These are phyloP conservation scores for Leucosporidium creatinivorum DNA, from an alignment of 768 basidiomycete genomes.

Conservation along the genomic window DNA sequence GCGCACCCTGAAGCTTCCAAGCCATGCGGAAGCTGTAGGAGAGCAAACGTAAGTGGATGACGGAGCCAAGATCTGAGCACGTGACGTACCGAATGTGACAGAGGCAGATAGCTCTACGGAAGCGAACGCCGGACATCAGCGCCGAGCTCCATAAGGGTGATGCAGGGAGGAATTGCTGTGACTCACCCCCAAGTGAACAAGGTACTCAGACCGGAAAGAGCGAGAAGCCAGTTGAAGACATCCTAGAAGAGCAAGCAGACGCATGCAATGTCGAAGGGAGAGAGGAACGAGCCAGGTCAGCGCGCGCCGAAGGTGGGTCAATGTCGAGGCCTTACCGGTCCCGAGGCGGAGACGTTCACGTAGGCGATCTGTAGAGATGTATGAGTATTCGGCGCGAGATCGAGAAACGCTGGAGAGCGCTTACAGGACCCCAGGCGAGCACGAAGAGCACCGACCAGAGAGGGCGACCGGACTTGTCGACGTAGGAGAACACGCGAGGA, in stretches of 20 bases:
- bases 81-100: conserved; percentile 26
- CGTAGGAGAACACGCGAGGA: conserved; percentile 59
- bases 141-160: neutral
- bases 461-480: conserved; percentile 58
- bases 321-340: conserved; percentile 31
- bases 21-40: conserved; percentile 33
- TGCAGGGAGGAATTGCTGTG: conserved; percentile 49
- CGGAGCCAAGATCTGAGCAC: too few species aligned
- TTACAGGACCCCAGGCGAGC: conserved; percentile 31
- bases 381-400: too few species aligned
- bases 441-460: conserved; percentile 49
- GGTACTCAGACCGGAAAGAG: conserved; percentile 60
- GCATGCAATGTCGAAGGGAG: conserved; percentile 48
- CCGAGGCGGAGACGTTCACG: conserved; percentile 47
- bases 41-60: too few species aligned
- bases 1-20: conserved; percentile 25
- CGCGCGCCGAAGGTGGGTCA: too few species aligned
- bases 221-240: conserved; percentile 47
- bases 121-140: neutral
- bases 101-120: conserved; percentile 27
- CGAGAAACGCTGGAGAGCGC: neutral
- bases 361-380: neutral
- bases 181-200: conserved; percentile 55
- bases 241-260: neutral
- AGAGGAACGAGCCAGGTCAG: too few species aligned